phyloP scores from a whole-genome alignment of 2,329 filamentous ascomycete genomes.

The Cladosporium colombiae region DNA sequence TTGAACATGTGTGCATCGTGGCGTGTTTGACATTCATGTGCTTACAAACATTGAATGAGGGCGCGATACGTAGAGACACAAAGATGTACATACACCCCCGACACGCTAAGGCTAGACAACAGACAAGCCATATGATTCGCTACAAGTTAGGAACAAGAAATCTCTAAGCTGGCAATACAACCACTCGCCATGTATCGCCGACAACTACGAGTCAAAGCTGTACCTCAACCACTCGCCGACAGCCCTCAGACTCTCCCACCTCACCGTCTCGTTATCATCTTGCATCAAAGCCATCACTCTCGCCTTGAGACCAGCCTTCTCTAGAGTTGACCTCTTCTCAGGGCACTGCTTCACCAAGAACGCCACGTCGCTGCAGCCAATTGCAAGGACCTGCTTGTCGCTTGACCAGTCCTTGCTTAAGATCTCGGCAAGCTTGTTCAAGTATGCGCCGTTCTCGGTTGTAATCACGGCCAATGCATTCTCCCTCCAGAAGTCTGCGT shows the following conservation, averaged over 20 bases:
- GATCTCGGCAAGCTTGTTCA: slow-evolving; percentile 81
- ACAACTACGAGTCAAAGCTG: slow-evolving; percentile 54
- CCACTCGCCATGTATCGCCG: neutral
- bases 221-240: slow-evolving; percentile 77
- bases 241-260: slow-evolving; percentile 89
- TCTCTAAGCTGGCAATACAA: neutral
- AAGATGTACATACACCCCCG: neutral
- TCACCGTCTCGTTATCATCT: slow-evolving; percentile 80
- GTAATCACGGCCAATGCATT: slow-evolving; percentile 87
- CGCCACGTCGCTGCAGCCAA: slow-evolving; percentile 92
- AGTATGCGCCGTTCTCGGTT: slow-evolving; percentile 74
- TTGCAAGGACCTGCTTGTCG: slow-evolving; percentile 81
- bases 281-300: slow-evolving; percentile 93
- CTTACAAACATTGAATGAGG: neutral
- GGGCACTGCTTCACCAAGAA: slow-evolving; percentile 85
- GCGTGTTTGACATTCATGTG: neutral
- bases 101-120: neutral
- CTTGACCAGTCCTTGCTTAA: slow-evolving; percentile 80
- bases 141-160: slow-evolving; percentile 17
- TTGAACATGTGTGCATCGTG: neutral
- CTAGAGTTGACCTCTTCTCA: slow-evolving; percentile 75
- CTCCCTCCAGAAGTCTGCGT: slow-evolving; percentile 84
- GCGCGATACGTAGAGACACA: neutral
- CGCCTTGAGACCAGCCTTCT: slow-evolving; percentile 81
- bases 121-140: slow-evolving; percentile 9